These are phyloP conservation scores for Excoecaria cochinchinensis DNA, from an alignment of 345 rosid species.

Conservation along the genomic window DNA sequence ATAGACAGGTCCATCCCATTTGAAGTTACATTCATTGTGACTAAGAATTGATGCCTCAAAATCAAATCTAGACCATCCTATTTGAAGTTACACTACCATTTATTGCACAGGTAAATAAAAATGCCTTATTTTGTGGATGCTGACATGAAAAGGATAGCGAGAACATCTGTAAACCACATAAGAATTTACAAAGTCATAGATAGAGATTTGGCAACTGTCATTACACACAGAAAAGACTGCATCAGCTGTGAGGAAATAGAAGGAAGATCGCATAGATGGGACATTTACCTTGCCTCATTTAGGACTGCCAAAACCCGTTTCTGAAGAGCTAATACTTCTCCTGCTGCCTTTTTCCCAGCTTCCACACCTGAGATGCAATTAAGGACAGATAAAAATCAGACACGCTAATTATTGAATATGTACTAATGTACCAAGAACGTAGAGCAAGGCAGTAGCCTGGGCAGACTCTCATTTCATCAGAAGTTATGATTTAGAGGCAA, in stretches of 20 bases:
- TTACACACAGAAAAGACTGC: not conserved
- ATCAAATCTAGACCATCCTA: too few species aligned
- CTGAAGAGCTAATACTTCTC: slow-evolving; percentile 92
- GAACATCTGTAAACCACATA: not conserved
- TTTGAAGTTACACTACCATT: not conserved
- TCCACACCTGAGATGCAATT: slow-evolving; percentile 66
- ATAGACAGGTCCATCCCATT: not conserved
- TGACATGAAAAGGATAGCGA: not conserved
- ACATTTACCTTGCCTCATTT: slow-evolving; percentile 78
- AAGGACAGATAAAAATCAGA: slow-evolving; percentile 2
- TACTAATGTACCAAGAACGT: not conserved
- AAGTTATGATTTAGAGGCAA: slow-evolving; percentile 11
- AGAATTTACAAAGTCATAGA: not conserved
- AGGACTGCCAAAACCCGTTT: slow-evolving; percentile 91
- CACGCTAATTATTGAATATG: not conserved
- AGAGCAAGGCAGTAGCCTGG: not conserved
- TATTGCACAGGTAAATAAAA: not conserved
- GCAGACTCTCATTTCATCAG: slow-evolving; percentile 3
- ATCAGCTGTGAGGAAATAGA: not conserved
- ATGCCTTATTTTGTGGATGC: not conserved
- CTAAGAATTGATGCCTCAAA: not conserved
- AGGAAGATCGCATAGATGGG: not conserved
- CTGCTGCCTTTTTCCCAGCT: slow-evolving; percentile 98
- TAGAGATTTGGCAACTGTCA: not conserved
- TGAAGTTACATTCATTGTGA: not conserved